Conservation (phyloP, 176 grass and related monocot genomes). For the Carex parvula region DNA sequence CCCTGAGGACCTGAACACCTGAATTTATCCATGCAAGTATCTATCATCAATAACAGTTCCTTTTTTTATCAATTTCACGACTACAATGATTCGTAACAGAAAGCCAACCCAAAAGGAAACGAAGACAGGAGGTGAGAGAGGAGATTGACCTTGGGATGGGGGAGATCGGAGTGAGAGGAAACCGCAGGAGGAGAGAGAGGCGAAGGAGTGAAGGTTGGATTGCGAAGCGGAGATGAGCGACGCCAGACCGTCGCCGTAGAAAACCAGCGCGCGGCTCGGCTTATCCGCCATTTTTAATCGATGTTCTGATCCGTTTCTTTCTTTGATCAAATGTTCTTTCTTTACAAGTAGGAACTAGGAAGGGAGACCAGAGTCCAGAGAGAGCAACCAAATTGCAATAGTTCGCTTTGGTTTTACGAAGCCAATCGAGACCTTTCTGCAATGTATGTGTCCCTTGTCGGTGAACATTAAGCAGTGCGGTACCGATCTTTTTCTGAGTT, state of each 20-base stretch:
- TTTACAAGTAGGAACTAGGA: neutral
- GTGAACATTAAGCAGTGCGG: neutral
- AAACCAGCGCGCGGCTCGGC: slow-evolving; percentile 75
- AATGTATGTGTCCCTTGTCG: neutral
- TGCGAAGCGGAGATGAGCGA: slow-evolving; percentile 22
- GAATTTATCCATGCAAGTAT: neutral
- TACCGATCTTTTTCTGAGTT: no score
- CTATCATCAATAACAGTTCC: neutral
- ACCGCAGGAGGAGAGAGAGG: slow-evolving; percentile 63
- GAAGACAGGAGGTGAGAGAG: neutral
- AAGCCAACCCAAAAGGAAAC: neutral
- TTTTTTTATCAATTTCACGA: neutral
- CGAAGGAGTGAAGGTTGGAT: slow-evolving; percentile 59
- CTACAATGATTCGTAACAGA: neutral
- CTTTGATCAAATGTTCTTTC: neutral
- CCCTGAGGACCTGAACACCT: neutral
- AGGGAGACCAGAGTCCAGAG: neutral
- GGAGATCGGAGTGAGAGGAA: slow-evolving; percentile 70
- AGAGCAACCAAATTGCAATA: neutral
- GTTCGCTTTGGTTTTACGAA: slow-evolving; percentile 8
- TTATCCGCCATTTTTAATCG: slow-evolving; percentile 72
- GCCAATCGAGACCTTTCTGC: neutral
- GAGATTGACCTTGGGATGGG: slow-evolving; percentile 21
- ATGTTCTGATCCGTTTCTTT: neutral
- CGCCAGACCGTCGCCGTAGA: slow-evolving; percentile 79